Percentiles rank a stretch among this genome's conserved stretches.
These are phyloP conservation scores for Aspergillus pseudotamarii DNA, from an alignment of 2,329 filamentous ascomycete species.

Conservation along the genomic window DNA sequence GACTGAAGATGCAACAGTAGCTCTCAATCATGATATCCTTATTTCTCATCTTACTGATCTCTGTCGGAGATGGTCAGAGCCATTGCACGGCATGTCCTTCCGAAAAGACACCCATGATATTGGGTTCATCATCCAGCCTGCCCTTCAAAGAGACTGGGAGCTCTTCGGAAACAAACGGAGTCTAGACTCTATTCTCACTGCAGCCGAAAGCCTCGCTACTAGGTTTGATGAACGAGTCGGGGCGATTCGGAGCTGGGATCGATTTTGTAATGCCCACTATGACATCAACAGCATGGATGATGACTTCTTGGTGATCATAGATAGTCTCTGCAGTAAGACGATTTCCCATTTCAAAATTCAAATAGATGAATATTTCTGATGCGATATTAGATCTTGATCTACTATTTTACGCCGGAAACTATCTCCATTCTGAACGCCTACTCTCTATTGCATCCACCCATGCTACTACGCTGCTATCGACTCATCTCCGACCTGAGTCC, in stretches of 20 bases:
- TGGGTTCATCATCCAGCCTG: slow-evolving; percentile 56
- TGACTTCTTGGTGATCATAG: slow-evolving; percentile 48
- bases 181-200: slow-evolving; percentile 16
- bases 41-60: not conserved
- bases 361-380: not conserved
- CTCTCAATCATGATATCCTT: not conserved
- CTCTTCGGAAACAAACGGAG: slow-evolving; percentile 34
- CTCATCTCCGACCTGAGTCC: slow-evolving; percentile 34
- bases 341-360: accelerated
- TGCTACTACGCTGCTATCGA: slow-evolving; percentile 38
- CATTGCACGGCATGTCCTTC: slow-evolving; percentile 19
- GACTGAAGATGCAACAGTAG: not conserved
- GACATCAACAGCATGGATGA: slow-evolving; percentile 36
- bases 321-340: slow-evolving; percentile 37
- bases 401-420: slow-evolving; percentile 40
- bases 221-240: slow-evolving; percentile 40
- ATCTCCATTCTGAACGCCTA: slow-evolving; percentile 26
- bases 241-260: slow-evolving; percentile 42
- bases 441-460: slow-evolving; percentile 43
- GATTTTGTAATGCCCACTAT: slow-evolving; percentile 17
- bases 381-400: slow-evolving; percentile 37
- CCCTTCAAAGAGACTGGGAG: slow-evolving; percentile 52
- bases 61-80: slow-evolving; percentile 18
- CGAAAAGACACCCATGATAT: slow-evolving; percentile 59
- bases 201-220: slow-evolving; percentile 31